Evolutionary conservation across 306 rosid genomes (phyloP).

Genomic region (Rosa lucieae): DNA sequence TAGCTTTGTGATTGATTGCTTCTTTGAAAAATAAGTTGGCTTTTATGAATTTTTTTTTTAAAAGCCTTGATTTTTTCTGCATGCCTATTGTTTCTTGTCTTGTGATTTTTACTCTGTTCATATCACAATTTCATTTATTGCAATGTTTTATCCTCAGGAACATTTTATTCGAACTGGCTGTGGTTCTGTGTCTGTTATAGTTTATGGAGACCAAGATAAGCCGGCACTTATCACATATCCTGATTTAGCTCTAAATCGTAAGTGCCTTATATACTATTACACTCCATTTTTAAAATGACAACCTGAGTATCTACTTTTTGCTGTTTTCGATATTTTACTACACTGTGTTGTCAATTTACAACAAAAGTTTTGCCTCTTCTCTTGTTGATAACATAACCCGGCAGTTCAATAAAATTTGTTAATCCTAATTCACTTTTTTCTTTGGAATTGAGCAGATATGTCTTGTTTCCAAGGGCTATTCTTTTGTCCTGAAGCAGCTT

Average conservation of each 20-base stretch:
- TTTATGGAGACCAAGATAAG: conserved; percentile 81
- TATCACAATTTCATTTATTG: not conserved
- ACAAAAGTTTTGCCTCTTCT: not conserved
- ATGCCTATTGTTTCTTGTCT: not conserved
- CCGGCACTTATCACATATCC: conserved; percentile 90
- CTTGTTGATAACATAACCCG: not conserved
- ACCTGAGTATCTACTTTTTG: not conserved
- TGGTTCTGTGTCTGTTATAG: conserved; percentile 85
- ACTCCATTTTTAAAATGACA: not conserved
- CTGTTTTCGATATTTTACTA: not conserved
- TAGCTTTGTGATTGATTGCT: conserved; percentile 7
- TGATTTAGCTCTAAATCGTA: conserved; percentile 85
- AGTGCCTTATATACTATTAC: conserved; percentile 26
- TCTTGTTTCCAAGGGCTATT: conserved; percentile 96
- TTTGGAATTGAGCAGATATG: conserved; percentile 51
- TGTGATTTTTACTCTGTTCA: not conserved
- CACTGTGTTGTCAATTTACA: not conserved
- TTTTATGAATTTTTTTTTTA: not conserved
- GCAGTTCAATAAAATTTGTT: not conserved
- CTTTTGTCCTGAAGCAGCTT: conserved; percentile 92
- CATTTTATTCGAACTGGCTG: conserved; percentile 70
- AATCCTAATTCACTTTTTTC: conserved; percentile 7
- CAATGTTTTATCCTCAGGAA: conserved; percentile 48
- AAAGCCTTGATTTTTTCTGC: conserved; percentile 8
- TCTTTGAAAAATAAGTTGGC: not conserved